Conservation (phyloP, 1,139 yeast genomes). For the Zygoascus hellenicus region DNA sequence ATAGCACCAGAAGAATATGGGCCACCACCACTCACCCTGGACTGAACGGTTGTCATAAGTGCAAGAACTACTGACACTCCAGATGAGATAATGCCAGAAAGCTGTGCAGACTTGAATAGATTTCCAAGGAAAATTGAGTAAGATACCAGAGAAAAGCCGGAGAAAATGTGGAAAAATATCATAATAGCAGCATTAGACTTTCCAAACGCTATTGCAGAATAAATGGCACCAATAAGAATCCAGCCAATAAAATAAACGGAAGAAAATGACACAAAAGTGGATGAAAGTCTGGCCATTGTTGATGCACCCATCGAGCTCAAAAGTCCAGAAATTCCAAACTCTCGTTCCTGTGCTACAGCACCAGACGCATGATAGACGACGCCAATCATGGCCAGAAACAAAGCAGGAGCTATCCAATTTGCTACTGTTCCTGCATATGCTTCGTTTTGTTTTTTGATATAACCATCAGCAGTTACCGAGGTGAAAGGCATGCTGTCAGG, state of each 20-base stretch:
- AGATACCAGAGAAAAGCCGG: slow-evolving; percentile 32
- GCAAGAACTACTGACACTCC: slow-evolving; percentile 33
- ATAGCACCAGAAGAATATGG: slow-evolving; percentile 26
- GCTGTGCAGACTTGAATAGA: slow-evolving; percentile 31
- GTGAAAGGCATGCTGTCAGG: slow-evolving; percentile 33
- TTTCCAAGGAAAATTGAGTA: slow-evolving; percentile 32
- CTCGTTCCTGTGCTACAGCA: slow-evolving; percentile 32
- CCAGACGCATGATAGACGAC: slow-evolving; percentile 36
- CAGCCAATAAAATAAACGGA: slow-evolving; percentile 31
- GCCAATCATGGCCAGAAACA: slow-evolving; percentile 34
- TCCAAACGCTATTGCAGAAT: slow-evolving; percentile 24
- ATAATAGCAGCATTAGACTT: slow-evolving; percentile 28
- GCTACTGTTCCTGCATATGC: slow-evolving; percentile 28
- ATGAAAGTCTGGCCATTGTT: slow-evolving; percentile 24
- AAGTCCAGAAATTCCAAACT: slow-evolving; percentile 31
- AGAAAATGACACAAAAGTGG: slow-evolving; percentile 30
- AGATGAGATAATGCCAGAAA: slow-evolving; percentile 35
- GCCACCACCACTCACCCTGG: slow-evolving; percentile 26
- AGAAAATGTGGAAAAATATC: slow-evolving; percentile 32
- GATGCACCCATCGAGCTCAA: slow-evolving; percentile 33
- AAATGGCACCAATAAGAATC: slow-evolving; percentile 29
- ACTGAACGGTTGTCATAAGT: slow-evolving; percentile 31
- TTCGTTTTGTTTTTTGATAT: slow-evolving; percentile 22
- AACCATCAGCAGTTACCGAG: slow-evolving; percentile 24
- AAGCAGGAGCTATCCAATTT: slow-evolving; percentile 34